Evolutionary conservation across 306 rosid genomes (phyloP), one percentile per base, ranked within the genome.

Genomic region (Malus orientalis): DNA sequence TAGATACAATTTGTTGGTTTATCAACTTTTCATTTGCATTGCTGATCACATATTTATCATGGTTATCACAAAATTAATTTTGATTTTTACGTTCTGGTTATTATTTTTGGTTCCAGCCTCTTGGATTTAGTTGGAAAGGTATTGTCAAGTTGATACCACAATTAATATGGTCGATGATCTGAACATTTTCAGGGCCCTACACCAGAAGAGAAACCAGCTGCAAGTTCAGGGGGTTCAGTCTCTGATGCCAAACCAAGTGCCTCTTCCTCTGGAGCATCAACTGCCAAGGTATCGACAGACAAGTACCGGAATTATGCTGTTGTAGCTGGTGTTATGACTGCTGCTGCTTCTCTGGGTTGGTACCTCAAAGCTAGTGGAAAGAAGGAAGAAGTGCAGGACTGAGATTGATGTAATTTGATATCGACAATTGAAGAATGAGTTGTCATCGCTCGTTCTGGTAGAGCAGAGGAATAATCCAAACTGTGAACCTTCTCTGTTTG

Each of bases 361-460:
- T 94, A 94, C 82, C 83, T 87, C 63, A 94, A 89, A 77, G 91
- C 90, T 63, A 86, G 87, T 69, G 88, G 85, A 45, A 95, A 92
- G 95, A 92, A 95, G 91, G 89, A 91, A 64, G 97, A 94, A 87
- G 86, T 81, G 71, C 91, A 92, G 81, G 98, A 94, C 83, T 94
- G 93, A 89, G 77, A 76, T 70, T 71, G 22, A 23, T 19, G 6
- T n/a, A 58, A 61, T 38, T 72, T 59, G 47, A 18, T 20, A 11
- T 45, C 65, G 44, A 81, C 73, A 72, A 38, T 54, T 58, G 70
- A 61, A 45, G 29, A 69, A 29, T 62, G 22, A 11, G 32, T 74
- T 61, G 30, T 23, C 20, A 11, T 62, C 6, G 29, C 69, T 27
- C 30, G 25, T 36, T n/a, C 42, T 32, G 16, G 67, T 73, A 73